Base-by-base conservation (phyloP, 805 yeast species). In the Wickerhamiella cacticola region DNA sequence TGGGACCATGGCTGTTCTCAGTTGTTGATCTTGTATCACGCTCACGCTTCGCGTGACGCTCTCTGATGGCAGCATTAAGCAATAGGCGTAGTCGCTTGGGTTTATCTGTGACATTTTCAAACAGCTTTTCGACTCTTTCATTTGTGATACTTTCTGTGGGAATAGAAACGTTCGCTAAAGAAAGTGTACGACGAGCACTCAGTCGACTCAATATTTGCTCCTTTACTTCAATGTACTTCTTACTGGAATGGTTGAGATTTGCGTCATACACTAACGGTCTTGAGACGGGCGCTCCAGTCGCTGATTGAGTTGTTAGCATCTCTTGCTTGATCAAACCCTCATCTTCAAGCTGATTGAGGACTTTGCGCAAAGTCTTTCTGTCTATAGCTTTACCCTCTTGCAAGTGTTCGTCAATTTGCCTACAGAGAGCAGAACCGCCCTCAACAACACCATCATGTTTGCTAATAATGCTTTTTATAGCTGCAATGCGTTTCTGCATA, bases 281-380 rank as follows among this genome's bases (percentile, higher is more conserved):
- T 5, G 59, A 48, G 10, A 53, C 43, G 3, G 49, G 26, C 1
- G 44, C 38, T 3, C 61, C 63, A 1, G 46, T 31, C 7, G 39
- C 41, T 6, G 55, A 50, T 3, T 58, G 56, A 1, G 57, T 56
- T 3, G 56, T 52, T 8, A 63, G 53, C 2, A 47, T 50, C 8
- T 63, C 44, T 10, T 59, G 57, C 19, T 57, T 56, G 8, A 71
- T 43, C 26, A 57, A 55, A 5, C 68, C 65, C 10, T 66, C 60
- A 0, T 53, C 51, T 3, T 61, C 61, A 24, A 77, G 61, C 3
- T 55, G 49, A 1, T 55, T 52, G 0, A 74, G 63, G 52, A 75
- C 80, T 5, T 71, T 68, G 5, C 59, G 56, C 10, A 75, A 56
- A 0, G 88, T 81, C 46, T 70, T 71, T 28, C 74, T 69, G 54